Base-by-base conservation (phyloP, 2,329 filamentous ascomycete species). In the Myriosclerotinia curreyana region DNA sequence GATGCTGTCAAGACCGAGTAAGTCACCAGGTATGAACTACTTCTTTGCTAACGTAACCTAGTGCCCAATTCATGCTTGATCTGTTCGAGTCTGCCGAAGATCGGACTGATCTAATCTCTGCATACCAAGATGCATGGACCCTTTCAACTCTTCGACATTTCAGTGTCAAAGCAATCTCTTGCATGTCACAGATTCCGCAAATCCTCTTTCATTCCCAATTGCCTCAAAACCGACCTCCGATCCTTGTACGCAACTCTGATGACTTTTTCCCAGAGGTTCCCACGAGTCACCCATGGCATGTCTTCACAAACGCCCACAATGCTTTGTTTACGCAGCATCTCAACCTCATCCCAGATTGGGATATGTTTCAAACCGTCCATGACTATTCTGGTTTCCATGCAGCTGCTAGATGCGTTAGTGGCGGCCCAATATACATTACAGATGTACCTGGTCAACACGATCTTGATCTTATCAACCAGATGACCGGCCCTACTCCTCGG, bases 251-350 rank as follows among this genome's bases (percentile, higher is more conserved):
- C 54, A 98, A 96, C 77, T 96, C 91, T 0, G 93, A 88, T 68
- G 90, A 98, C 76, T 99, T 93, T 80, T 97, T 96, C 75, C 95
- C 95, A 0, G 85, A 92, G 52, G 83, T 92, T 5, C 84, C 88
- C 0, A 83, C 86, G 0, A 92, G 89, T 8, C 95, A 99, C 67
- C 85, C 93, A 0, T 99, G 95, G 94, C 95, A 99, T 75, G 83
- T 98, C 44, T 99, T 96, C 81, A 86, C 89, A 68, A 99, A 98
- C 73, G 94, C 94, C 0, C 90, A 97, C 76, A 97, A 96, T 74
- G 82, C 86, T 40, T 80, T 98, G 0, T 80, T 98, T 17, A 93
- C 89, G 2, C 87, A 91, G 67, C 88, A 95, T 72, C 80, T 98
- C 40, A 96, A 97, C 70, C 85, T 92, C 0, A 77, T 98, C 0